Evolutionary conservation across 2,329 filamentous ascomycete species (phyloP).

Genomic region (Pseudophaeomoniella oleicola): DNA sequence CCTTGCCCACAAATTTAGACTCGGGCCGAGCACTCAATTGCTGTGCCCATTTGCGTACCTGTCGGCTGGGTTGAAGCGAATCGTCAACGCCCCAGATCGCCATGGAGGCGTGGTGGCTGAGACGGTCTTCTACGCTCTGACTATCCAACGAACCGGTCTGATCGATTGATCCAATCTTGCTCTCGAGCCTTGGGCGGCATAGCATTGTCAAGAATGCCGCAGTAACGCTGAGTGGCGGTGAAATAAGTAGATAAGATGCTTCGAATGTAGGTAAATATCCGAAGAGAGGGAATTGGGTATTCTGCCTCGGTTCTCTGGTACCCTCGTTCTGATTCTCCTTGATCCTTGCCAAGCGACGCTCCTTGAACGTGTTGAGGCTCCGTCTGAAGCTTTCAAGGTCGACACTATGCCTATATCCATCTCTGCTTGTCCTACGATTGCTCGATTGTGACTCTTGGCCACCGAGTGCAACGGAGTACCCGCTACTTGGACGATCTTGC

Average conservation of each 20-base stretch:
- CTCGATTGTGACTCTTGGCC: constrained; percentile 31
- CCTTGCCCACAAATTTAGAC: constrained; percentile 33
- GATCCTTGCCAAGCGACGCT: constrained; percentile 11
- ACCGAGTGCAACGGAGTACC: constrained; percentile 22
- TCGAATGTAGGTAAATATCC: constrained; percentile 10
- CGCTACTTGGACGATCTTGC: constrained; percentile 12
- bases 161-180: constrained; percentile 10
- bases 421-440: constrained; percentile 24
- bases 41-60: constrained; percentile 51
- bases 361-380: constrained; percentile 24
- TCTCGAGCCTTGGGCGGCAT: constrained; percentile 24
- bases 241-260: constrained; percentile 44
- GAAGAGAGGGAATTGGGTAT: constrained; percentile 7
- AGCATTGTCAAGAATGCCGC: constrained; percentile 50
- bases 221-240: constrained; percentile 42
- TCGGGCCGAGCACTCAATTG: constrained; percentile 30
- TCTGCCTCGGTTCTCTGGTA: constrained; percentile 12
- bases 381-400: constrained; percentile 20
- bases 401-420: constrained; percentile 20
- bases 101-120: constrained; percentile 39
- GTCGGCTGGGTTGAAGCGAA: constrained; percentile 52
- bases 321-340: constrained; percentile 23
- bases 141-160: constrained; percentile 7
- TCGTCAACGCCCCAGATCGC: constrained; percentile 65
- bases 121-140: constrained; percentile 5